Base-by-base conservation (phyloP, 73 alveolate species). In the Paramecium biaurelia region DNA sequence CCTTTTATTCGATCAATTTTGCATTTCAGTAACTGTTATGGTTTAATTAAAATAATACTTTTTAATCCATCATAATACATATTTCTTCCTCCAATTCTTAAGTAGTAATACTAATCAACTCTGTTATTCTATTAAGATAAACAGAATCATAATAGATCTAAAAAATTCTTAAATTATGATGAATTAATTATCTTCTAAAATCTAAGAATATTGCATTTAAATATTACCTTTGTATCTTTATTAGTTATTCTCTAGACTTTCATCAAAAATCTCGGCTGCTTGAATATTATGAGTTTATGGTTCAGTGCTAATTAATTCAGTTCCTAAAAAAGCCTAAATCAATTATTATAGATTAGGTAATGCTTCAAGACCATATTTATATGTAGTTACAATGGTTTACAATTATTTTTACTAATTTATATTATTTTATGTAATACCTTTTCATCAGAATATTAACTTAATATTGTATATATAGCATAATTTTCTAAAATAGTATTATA, bases 131-230 rank as follows among this genome's bases (percentile, higher is more conserved):
- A 34, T 92, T 86, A 12, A 97, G 70, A 70, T 93, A 92, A 35
- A 97, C 93, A 49, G 97, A 79, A 8, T 95, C 42, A 86, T 97
- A 97, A 97, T 97, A 97, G 68, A 92, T 93, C 74, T 94, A 94
- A 53, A 97, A 89, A 2, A 96, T 95, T 84, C 98, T 93, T 57
- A 97, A 86, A 93, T 97, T 97, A 90, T 97, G 99, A 53, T 97
- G 98, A 70, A 95, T 97, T 56, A 97, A 74, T 86, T 97, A 89
- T 93, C 96, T 97, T 70, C 96, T 88, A 92, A 97, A 96, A 7
- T 92, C 95, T 47, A 92, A 76, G 15, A 63, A 32, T 70, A 95
- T 45, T 57, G 2, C 3, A 18, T 7, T 42, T 20, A 37, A n/a
- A 56, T 15, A 45, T 79, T 63, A 89, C 70, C 79, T 70, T 57